Evolutionary conservation across 345 rosid species (phyloP).

Genomic region (Alliaria petiolata): DNA sequence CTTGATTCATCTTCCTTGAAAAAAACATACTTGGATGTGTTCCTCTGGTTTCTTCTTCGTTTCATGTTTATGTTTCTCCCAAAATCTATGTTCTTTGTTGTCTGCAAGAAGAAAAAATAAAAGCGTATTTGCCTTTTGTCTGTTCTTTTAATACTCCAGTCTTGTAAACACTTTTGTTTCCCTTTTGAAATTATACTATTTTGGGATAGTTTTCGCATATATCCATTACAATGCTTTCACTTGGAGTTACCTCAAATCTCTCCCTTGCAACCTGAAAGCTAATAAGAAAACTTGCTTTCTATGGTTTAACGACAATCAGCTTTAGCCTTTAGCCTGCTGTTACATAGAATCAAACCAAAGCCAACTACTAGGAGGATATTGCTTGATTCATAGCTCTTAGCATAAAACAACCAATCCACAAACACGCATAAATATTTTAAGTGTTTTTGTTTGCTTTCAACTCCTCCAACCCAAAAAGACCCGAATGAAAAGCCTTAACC

Average conservation of each 20-base stretch:
- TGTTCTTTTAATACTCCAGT: not conserved
- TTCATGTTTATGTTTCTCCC: slow-evolving; percentile 3
- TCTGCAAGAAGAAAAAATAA: not conserved
- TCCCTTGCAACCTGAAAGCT: not conserved
- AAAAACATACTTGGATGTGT: too few relatives aligned
- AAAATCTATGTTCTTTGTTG: slow-evolving; percentile 6
- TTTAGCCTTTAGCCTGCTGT: too few relatives aligned
- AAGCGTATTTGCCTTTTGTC: not conserved
- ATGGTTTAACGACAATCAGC: too few relatives aligned
- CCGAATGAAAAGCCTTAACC: not conserved
- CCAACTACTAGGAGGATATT: not conserved
- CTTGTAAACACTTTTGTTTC: slow-evolving; percentile 1
- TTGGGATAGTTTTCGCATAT: not conserved
- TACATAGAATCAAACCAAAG: not conserved
- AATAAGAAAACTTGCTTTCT: not conserved
- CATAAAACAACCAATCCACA: slow-evolving; percentile 6
- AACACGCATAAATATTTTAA: not conserved
- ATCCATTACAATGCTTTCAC: not conserved
- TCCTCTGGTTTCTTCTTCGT: not conserved
- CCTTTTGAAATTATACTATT: not conserved
- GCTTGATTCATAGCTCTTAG: slow-evolving; percentile 10
- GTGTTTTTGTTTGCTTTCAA: not conserved
- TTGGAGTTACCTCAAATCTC: not conserved
- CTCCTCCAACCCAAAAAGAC: slow-evolving; percentile 1
- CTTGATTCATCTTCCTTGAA: slow-evolving; percentile 36